phyloP scores from a whole-genome alignment of 257 asterid genomes.

The Prunella vulgaris region DNA sequence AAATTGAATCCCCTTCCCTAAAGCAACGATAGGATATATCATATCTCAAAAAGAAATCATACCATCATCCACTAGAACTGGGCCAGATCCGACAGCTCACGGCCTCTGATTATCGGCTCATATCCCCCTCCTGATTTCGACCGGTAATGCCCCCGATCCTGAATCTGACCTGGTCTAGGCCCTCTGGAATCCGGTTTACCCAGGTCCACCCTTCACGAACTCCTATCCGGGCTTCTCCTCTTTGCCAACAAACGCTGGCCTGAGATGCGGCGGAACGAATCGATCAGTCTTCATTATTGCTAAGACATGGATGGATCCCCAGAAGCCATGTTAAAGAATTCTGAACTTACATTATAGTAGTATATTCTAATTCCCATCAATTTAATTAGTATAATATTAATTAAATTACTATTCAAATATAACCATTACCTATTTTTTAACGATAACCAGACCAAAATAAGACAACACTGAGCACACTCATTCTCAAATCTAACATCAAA shows the following conservation, averaged over 20 bases:
- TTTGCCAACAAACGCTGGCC: slow-evolving; percentile 79
- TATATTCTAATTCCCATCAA: too few species aligned
- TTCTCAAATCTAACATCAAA: too few species aligned
- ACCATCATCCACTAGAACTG: slow-evolving; percentile 66
- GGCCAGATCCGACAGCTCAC: slow-evolving; percentile 46
- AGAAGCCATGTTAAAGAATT: too few species aligned
- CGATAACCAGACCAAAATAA: too few species aligned
- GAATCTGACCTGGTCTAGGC: slow-evolving; percentile 21
- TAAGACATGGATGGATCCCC: too few species aligned
- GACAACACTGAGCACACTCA: too few species aligned
- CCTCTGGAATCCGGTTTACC: slow-evolving; percentile 28
- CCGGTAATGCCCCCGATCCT: slow-evolving; percentile 30
- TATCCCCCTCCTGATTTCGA: slow-evolving; percentile 68
- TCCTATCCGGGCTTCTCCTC: slow-evolving; percentile 56
- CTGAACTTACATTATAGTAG: too few species aligned
- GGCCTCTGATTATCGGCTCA: slow-evolving; percentile 42
- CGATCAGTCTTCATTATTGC: slow-evolving; percentile 52
- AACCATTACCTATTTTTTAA: too few species aligned
- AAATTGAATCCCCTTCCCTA: too few species aligned
- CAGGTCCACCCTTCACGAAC: slow-evolving; percentile 35
- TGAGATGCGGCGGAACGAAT: slow-evolving; percentile 76
- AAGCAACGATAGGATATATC: too few species aligned
- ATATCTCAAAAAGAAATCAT: not conserved
- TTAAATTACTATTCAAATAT: too few species aligned
- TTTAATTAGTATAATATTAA: too few species aligned